phyloP scores from a whole-genome alignment of 441 rosid species.

The Arabidopsis lyrata region DNA sequence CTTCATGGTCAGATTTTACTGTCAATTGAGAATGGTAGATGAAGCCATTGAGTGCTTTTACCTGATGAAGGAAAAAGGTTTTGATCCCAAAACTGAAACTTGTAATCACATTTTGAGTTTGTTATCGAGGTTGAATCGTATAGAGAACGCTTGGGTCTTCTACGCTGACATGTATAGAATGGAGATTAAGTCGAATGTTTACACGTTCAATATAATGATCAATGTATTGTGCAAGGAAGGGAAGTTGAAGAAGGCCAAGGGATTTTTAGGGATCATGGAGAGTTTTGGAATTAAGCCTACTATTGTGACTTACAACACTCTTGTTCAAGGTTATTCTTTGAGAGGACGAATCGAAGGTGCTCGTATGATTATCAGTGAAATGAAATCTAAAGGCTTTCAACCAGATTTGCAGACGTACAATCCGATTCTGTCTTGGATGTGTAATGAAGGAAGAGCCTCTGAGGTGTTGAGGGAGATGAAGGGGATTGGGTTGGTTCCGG shows the following conservation, averaged over 20 bases:
- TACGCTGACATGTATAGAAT: conserved; percentile 92
- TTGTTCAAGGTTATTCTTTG: conserved; percentile 77
- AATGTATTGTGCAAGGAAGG: conserved; percentile 92
- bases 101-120: conserved; percentile 71
- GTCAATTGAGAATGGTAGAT: conserved; percentile 64
- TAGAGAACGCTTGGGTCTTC: conserved; percentile 75
- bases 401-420: conserved; percentile 81
- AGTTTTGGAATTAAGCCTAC: conserved; percentile 72
- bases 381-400: conserved; percentile 67
- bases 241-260: conserved; percentile 87
- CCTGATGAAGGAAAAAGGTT: conserved; percentile 68
- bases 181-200: conserved; percentile 75
- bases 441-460: conserved; percentile 72
- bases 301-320: conserved; percentile 75
- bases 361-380: conserved; percentile 59
- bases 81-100: conserved; percentile 73
- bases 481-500: conserved; percentile 67
- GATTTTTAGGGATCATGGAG: conserved; percentile 70
- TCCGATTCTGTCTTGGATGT: conserved; percentile 76
- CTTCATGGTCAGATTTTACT: conserved; percentile 63
- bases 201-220: conserved; percentile 86
- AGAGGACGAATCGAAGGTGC: conserved; percentile 78
- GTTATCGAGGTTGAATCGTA: conserved; percentile 62
- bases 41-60: conserved; percentile 72
- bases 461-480: conserved; percentile 64